Percentiles rank a stretch among this genome's conserved stretches.
phyloP scores from a whole-genome alignment of 163 green algal genomes.

The Prototheca cutis region DNA sequence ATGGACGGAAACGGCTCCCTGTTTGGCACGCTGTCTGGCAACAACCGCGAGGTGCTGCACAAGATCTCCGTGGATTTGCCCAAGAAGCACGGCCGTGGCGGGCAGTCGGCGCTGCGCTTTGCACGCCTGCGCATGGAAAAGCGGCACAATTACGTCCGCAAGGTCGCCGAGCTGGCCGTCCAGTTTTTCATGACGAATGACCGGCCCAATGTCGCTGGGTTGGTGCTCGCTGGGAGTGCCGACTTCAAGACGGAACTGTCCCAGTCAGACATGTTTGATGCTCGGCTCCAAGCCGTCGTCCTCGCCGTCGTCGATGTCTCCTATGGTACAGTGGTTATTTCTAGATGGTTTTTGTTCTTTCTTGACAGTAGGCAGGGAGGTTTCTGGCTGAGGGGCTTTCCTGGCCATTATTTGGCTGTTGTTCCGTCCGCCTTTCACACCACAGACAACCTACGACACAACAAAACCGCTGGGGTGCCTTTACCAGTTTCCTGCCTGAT shows the following conservation, averaged over 20 bases:
- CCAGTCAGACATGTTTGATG: conserved; percentile 94
- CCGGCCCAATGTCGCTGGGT: conserved; percentile 84
- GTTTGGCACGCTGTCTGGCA: conserved; percentile 93
- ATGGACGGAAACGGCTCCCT: conserved; percentile 98
- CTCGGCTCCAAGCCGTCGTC: conserved; percentile 76
- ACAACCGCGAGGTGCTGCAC: conserved; percentile 90
- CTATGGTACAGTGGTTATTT: no score
- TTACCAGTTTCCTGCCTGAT: conserved; percentile 62
- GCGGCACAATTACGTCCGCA: conserved; percentile 98
- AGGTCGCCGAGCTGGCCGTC: conserved; percentile 83
- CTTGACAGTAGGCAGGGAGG: no score
- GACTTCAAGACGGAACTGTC: conserved; percentile 98
- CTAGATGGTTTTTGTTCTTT: no score
- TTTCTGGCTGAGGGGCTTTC: no score
- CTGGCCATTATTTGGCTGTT: no score
- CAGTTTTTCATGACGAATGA: conserved; percentile 94
- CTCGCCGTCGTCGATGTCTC: conserved; percentile 91
- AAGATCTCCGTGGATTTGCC: conserved; percentile 96
- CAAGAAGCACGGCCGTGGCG: conserved; percentile 98
- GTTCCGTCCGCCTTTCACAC: no score
- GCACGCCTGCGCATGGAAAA: conserved; percentile 96
- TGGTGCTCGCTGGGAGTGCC: conserved; percentile 87
- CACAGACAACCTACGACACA: not conserved
- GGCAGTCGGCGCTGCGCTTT: conserved; percentile 97
- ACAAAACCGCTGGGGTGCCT: conserved; percentile 10